Base-by-base conservation (phyloP, 1,284 basidiomycete species). In the Porphyrellus sp. region DNA sequence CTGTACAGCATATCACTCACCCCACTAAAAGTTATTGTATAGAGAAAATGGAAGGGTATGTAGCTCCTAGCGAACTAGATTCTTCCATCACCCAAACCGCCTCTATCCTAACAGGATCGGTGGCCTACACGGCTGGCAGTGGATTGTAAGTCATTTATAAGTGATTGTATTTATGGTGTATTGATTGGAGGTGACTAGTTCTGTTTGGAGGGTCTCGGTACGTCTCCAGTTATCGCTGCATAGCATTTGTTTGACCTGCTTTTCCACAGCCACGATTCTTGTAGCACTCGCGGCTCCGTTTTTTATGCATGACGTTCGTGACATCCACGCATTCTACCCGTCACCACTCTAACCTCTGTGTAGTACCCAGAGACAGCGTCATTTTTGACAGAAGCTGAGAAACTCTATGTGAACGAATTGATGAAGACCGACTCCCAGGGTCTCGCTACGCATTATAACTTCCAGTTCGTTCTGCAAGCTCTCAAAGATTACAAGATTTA, bases 401-500 rank as follows among this genome's bases (percentile, higher is more conserved):
- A 64, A 30, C 46, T 42, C n/a, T 57, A 68, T 38, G 58, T 77
- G 7, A 20, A 68, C 6, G 52, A 65, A 23, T 66, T 75, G 64
- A 57, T 78, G 50, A 69, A 68, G 44, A 59, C 69, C 33, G 76
- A 78, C 52, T 53, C 62, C 2, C 65, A 56, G 46, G 54, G 55
- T 30, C 67, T 66, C 28, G 60, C 67, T 30, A 64, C 59, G 8
- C 62, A 68, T 42, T 78, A 71, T 55, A 54, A 59, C 23, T 63
- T 63, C 60, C 56, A 46, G 23, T 74, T 73, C 52, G 63, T 78
- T 40, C 65, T 69, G 59, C 72, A 77, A 38, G 74, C 70, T 2
- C 53, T 77, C 20, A 53, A 59, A 24, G 77, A 78, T 47, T 73
- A 71, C 60, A 78, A 77, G 61, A 53, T 57, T 1, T 81, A 75